A percentile compares a stretch with the other conserved stretches of the same genome.
phyloP scores from a whole-genome alignment of 2,329 filamentous ascomycete genomes.

The Hortaea werneckii region DNA sequence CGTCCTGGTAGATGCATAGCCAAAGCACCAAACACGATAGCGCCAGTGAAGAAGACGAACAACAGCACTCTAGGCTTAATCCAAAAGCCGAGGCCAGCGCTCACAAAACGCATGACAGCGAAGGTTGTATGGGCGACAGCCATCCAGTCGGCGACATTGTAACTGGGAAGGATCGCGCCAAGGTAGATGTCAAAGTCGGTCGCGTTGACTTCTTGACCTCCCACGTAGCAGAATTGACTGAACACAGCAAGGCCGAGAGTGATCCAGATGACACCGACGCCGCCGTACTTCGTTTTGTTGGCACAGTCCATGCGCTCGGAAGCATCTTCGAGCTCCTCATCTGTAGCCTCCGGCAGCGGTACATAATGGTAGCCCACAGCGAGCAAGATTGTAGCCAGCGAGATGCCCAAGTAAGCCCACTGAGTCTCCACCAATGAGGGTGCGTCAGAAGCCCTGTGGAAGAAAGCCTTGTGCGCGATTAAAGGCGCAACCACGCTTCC shows the following conservation, averaged over 20 bases:
- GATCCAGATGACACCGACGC: constrained; percentile 44
- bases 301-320: constrained; percentile 42
- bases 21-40: constrained; percentile 42
- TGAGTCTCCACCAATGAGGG: constrained; percentile 50
- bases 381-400: constrained; percentile 49
- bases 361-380: constrained; percentile 52
- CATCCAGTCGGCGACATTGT: constrained; percentile 33
- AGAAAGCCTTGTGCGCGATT: constrained; percentile 49
- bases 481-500: constrained; percentile 51
- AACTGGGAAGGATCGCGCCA: constrained; percentile 25
- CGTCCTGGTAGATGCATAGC: constrained; percentile 40
- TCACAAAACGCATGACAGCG: constrained; percentile 47
- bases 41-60: constrained; percentile 41
- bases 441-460: constrained; percentile 37
- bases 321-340: constrained; percentile 48
- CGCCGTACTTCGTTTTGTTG: constrained; percentile 36
- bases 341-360: constrained; percentile 52
- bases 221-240: constrained; percentile 51
- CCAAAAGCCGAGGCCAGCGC: constrained; percentile 43
- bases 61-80: constrained; percentile 51
- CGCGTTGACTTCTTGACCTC: constrained; percentile 48
- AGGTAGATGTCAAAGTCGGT: constrained; percentile 40
- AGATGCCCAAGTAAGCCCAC: constrained; percentile 55
- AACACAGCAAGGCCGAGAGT: constrained; percentile 46
- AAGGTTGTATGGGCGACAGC: constrained; percentile 50